These are phyloP conservation scores for Monilinia polystroma DNA, from an alignment of 2,329 filamentous ascomycete species.

Conservation along the genomic window DNA sequence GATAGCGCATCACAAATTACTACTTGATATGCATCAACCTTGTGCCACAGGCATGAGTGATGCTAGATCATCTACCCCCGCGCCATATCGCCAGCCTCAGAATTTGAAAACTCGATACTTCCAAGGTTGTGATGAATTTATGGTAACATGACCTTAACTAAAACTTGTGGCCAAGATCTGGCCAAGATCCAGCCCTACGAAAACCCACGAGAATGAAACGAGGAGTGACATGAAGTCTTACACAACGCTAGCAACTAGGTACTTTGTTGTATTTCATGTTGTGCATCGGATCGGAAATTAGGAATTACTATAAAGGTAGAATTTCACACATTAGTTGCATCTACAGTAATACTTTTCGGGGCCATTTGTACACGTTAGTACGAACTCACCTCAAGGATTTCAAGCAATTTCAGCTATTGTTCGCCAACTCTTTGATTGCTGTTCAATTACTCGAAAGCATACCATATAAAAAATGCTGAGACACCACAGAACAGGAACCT, in stretches of 20 bases:
- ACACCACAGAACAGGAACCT: neutral
- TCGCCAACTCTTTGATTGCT: neutral
- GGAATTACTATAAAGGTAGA: conserved; percentile 12
- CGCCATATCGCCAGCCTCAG: neutral
- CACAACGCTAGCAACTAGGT: neutral
- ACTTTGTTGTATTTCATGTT: neutral
- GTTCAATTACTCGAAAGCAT: neutral
- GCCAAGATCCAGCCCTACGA: conserved; percentile 18
- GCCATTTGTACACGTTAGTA: neutral
- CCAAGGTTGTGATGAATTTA: neutral
- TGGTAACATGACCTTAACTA: conserved; percentile 3
- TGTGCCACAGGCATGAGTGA: conserved; percentile 11
- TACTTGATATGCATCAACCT: conserved; percentile 3
- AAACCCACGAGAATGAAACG: neutral
- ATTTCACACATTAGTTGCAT: neutral
- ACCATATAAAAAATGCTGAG: neutral
- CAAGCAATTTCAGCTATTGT: neutral
- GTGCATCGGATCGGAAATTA: conserved; percentile 10
- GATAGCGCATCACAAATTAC: neutral
- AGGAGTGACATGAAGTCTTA: neutral
- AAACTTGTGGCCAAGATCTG: neutral
- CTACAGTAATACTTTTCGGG: neutral
- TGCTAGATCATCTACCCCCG: neutral
- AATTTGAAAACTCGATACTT: neutral
- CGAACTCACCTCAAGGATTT: neutral